Base-by-base conservation (phyloP, 768 basidiomycete species). In the Tricholoma sp. region DNA sequence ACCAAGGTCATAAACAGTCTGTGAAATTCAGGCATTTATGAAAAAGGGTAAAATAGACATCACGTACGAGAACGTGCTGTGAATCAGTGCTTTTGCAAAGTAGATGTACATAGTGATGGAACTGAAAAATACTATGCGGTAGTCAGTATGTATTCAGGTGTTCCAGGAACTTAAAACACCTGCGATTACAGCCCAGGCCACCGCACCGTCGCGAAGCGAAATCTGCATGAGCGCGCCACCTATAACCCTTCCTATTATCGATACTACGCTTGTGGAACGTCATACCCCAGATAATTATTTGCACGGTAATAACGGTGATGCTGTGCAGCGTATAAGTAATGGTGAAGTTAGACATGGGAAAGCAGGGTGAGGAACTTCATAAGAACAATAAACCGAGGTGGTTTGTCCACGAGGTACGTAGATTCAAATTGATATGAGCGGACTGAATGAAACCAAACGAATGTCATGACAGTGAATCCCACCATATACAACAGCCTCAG, bases 1-100 rank as follows among this genome's bases (percentile, higher is more conserved):
- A 62, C 45, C 29, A 62, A 32, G 6, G 58, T 24, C n/a, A 59
- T 59, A 24, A 59, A 8, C 12, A 62, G 41, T 12, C 61, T 62
- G 43, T 39, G 24, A 5, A 34, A 16, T 5, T 47, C 19, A 47
- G 10, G 18, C 37, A n/a, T 35, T n/a, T 19, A 4, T 39, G 29
- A 10, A 37, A 29, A 34, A 10, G 2, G 6, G 46, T 8, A 2
- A 50, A 41, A 32, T 8, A 8, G 8, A 8, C 21, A 10, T 46
- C 3, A 58, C 60, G 27, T 32, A 61, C 60, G 50, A 24, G 47
- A 61, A 58, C 32, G 53, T 56, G 29, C 35, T 61, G 32, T 61
- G 54, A 21, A 54, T 57, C n/a, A 56, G 50, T 2, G 51, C 54
- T 18, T 47, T 45, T 4, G 58, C 60, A 27, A 52, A 39, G 27